These are phyloP conservation scores for Inonotus obliquus DNA, from an alignment of 1,284 basidiomycete genomes.

Conservation along the genomic window DNA sequence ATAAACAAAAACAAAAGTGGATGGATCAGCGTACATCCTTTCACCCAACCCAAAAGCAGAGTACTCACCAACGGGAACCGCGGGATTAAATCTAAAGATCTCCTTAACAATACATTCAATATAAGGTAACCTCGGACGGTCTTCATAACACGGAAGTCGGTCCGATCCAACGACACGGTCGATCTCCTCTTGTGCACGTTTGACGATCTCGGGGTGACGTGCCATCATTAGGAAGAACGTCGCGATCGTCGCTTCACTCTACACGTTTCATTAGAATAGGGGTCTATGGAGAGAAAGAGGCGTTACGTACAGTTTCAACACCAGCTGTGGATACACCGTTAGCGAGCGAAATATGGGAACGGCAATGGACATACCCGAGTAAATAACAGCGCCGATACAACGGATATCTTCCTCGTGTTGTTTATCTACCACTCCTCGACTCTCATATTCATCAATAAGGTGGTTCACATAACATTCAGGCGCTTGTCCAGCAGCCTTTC, in stretches of 20 bases:
- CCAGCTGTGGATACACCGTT: constrained; percentile 4
- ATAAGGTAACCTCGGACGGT: constrained; percentile 19
- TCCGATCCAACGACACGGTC: constrained; percentile 26
- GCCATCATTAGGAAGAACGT: constrained; percentile 17
- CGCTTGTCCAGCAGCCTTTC: constrained; percentile 1
- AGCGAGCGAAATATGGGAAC: background rate
- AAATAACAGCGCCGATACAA: constrained; percentile 13
- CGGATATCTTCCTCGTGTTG: constrained; percentile 16
- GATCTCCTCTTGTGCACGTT: constrained; percentile 40
- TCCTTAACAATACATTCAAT: constrained; percentile 22
- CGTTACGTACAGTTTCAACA: constrained; percentile 13
- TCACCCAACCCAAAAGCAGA: background rate
- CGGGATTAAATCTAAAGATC: constrained; percentile 11
- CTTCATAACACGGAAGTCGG: constrained; percentile 14
- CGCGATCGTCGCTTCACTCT: constrained; percentile 11
- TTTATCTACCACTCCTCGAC: constrained; percentile 2
- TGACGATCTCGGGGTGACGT: constrained; percentile 9
- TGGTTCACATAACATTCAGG: constrained; percentile 7
- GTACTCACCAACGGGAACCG: constrained; percentile 6
- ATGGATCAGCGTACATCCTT: background rate
- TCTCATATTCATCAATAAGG: constrained; percentile 17
- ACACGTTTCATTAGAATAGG: background rate
- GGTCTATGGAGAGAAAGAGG: background rate
- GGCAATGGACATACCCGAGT: constrained; percentile 9
- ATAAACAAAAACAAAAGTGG: background rate